Base-by-base conservation (phyloP, 177 flowering plant genomes). In the Tripterygium wilfordii region DNA sequence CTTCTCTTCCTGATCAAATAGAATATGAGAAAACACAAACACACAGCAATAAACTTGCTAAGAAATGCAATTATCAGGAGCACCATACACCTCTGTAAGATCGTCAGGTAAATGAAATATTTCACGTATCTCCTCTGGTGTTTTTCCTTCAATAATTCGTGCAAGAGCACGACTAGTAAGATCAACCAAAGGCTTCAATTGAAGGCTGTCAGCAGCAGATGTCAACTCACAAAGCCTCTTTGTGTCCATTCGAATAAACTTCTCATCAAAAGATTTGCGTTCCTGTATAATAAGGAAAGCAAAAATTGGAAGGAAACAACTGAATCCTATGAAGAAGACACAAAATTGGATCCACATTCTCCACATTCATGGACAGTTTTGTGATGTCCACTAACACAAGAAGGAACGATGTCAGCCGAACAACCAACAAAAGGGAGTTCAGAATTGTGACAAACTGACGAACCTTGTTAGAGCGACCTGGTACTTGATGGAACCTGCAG, bases 81-180 rank as follows among this genome's bases (percentile, higher is more conserved):
- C 28, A 64, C 37, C 41, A 62, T 49, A 58, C 58, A 87, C 96
- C 95, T 88, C 96, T 27, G 96, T 88, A 16, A 88, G 91, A 43
- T 54, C 57, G 27, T 54, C 57, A 43, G 57, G 57, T 36, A 88
- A 64, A 70, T 85, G 82, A 66, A 88, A 88, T 35, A 81, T 88
- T 57, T 85, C 95, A 36, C 96, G 80, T 46, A 88, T 85, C 79
- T 88, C 96, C 69, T 85, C 91, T 10, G 96, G 91, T 52, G 83
- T 76, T 62, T 79, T 88, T 29, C 95, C 96, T 69, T 88, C 96
- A 62, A 88, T 88, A 66, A 85, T 83, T 22, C 96, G 75, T 64
- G 96, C 96, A 62, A 88, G 95, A 46, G 96, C 95, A 62, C 91
- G 83, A 54, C 96, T 85, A 7, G 95, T 85, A 13, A 88, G 82